Conservation (phyloP, 164 flowering plant genomes). For the Aristolochia contorta region DNA sequence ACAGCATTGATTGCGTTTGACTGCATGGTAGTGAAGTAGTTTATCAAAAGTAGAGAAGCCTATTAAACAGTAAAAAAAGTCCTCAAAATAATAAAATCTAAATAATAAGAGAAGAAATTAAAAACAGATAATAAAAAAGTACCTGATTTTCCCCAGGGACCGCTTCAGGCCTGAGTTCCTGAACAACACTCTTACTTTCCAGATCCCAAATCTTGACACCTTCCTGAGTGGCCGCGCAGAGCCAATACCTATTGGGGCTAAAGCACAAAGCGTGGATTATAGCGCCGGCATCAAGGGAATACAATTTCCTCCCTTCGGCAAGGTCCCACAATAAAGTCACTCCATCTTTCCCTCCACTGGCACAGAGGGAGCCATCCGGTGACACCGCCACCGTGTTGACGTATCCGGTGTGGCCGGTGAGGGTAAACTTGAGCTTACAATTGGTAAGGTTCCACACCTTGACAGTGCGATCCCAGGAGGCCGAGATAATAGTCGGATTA, state of each 20-base stretch:
- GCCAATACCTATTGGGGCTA: slow-evolving; percentile 92
- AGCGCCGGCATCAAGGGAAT: slow-evolving; percentile 61
- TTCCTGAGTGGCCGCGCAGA: slow-evolving; percentile 78
- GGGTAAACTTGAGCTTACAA: slow-evolving; percentile 56
- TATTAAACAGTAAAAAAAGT: no score
- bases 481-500: slow-evolving; percentile 72
- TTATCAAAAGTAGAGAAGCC: no score
- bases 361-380: slow-evolving; percentile 79
- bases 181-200: slow-evolving; percentile 78
- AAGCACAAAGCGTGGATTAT: slow-evolving; percentile 76
- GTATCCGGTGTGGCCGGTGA: slow-evolving; percentile 61
- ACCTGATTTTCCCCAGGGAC: slow-evolving; percentile 27
- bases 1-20: no score
- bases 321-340: slow-evolving; percentile 79
- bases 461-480: slow-evolving; percentile 69
- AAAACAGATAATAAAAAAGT: not conserved
- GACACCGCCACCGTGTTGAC: slow-evolving; percentile 79
- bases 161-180: slow-evolving; percentile 56
- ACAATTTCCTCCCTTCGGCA: slow-evolving; percentile 76
- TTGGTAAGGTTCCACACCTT: slow-evolving; percentile 80
- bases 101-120: not conserved
- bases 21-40: no score
- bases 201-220: slow-evolving; percentile 87
- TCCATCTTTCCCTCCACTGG: slow-evolving; percentile 85
- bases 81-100: no score